Base-by-base conservation (phyloP, 495 filamentous ascomycete genomes). In the Xanthoparmelia taractica region DNA sequence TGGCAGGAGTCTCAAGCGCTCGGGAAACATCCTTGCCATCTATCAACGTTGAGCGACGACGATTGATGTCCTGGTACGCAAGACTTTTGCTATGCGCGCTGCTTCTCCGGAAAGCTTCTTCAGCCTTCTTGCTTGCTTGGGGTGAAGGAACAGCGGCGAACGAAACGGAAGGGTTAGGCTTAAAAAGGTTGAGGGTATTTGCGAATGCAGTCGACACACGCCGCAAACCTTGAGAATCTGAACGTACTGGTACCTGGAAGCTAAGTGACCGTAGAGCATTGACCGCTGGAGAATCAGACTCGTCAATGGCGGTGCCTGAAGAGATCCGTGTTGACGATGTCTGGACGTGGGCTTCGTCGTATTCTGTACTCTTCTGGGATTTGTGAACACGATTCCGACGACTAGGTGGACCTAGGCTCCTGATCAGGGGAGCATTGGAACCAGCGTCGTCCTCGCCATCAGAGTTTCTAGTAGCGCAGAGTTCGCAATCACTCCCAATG, bases 1-100 rank as follows among this genome's bases (percentile, higher is more conserved):
- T 67, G 17, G 65, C 59, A 10, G 68, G 68, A 15, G 57, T 59
- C 43, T 40, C 63, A 17, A 61, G 63, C 15, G 33, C 38, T 40
- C 41, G 34, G 29, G 31, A 17, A 25, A 40, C 41, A 8, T 20
- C 43, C 37, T 56, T 47, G 13, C 27, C 13, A 31, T 55, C 63
- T 33, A 57, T 57, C 29, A 57, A 38, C 2, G 48, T 58, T 27
- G 40, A 36, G 7, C 57, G 48, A 34, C 50, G 52, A 15, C 29
- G 57, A 6, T 55, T 43, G 17, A 58, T 34, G 36, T 47, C 29
- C 1, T 17, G 25, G 7, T 38, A 37, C 10, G 37, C 31, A 57
- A 63, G 34, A 13, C 48, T 57, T 20, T 57, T 57, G 27, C 48
- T 50, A 41, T 40, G 52, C 27, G 48, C 48, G 48, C 48, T 52